Evolutionary conservation across 2,329 filamentous ascomycete species (phyloP).

Genomic region (Hypoxylon sp.): DNA sequence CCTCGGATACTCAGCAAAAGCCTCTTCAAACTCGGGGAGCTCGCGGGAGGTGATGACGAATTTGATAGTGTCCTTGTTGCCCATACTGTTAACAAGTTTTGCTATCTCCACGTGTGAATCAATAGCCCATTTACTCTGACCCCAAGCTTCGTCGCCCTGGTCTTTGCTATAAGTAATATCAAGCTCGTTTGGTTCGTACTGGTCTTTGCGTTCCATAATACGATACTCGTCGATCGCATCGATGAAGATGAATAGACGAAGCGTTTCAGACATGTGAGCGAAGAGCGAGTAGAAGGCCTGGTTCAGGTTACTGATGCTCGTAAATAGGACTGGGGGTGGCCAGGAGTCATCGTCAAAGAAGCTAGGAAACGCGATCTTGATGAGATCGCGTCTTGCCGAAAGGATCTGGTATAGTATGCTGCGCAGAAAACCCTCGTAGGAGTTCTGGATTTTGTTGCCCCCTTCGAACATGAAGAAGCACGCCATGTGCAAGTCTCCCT

Average conservation of each 20-base stretch:
- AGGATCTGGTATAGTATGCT: constrained; percentile 57
- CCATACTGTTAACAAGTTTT: constrained; percentile 51
- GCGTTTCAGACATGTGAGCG: constrained; percentile 49
- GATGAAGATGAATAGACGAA: constrained; percentile 51
- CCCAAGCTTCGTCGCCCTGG: constrained; percentile 52
- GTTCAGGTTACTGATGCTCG: constrained; percentile 51
- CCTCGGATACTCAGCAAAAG: constrained; percentile 47
- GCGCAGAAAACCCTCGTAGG: constrained; percentile 58
- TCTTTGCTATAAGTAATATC: constrained; percentile 51
- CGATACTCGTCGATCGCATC: constrained; percentile 55
- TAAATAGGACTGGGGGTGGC: constrained; percentile 53
- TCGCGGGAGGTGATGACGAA: constrained; percentile 52
- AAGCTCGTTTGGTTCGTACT: constrained; percentile 51
- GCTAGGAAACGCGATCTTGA: constrained; percentile 52
- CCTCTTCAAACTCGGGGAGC: constrained; percentile 50
- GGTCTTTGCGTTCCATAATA: constrained; percentile 54
- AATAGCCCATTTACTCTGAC: constrained; percentile 52
- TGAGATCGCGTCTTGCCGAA: constrained; percentile 51
- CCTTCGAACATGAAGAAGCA: constrained; percentile 61
- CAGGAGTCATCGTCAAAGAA: constrained; percentile 50
- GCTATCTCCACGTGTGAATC: constrained; percentile 52
- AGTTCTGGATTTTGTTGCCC: constrained; percentile 58
- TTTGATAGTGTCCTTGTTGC: constrained; percentile 51
- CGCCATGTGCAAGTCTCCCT: constrained; percentile 51
- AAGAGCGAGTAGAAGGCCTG: constrained; percentile 53